These are phyloP conservation scores for Gossypium lobatum DNA, from an alignment of 441 rosid genomes.

Conservation along the genomic window DNA sequence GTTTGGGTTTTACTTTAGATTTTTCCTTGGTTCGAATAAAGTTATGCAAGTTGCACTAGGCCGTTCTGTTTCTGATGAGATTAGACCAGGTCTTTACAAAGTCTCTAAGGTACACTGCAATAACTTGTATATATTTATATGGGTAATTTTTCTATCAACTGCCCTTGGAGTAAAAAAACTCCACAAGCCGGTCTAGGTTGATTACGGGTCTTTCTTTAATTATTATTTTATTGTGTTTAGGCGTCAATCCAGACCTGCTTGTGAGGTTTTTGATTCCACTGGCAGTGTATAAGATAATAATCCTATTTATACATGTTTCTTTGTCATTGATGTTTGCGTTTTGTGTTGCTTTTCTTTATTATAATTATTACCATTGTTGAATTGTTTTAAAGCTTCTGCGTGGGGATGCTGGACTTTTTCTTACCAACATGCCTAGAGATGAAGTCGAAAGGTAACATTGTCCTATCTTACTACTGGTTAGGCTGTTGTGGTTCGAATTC, in stretches of 20 bases:
- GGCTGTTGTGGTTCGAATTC: neutral
- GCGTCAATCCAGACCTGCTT: too few relatives aligned
- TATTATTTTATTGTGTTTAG: too few relatives aligned
- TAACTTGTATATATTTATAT: neutral
- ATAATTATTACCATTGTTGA: neutral
- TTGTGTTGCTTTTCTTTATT: neutral
- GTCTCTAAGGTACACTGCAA: constrained; percentile 46
- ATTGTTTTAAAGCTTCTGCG: constrained; percentile 49
- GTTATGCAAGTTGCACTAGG: constrained; percentile 97
- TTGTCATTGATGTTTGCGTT: neutral
- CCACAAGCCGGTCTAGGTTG: too few relatives aligned
- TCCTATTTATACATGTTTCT: neutral
- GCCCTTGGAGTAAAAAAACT: too few relatives aligned
- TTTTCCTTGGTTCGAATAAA: constrained; percentile 94
- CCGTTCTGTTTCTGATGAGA: constrained; percentile 78
- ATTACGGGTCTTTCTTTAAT: too few relatives aligned
- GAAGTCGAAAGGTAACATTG: constrained; percentile 72
- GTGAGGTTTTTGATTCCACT: too few relatives aligned
- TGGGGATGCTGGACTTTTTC: constrained; percentile 80
- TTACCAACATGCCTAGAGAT: constrained; percentile 77
- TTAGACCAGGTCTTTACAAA: constrained; percentile 63
- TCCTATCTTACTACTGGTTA: neutral
- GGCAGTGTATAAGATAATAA: too few relatives aligned
- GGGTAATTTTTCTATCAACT: neutral
- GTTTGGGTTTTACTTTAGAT: constrained; percentile 33